phyloP scores from a whole-genome alignment of 208 protist species.

The Trypanosoma rangeli region DNA sequence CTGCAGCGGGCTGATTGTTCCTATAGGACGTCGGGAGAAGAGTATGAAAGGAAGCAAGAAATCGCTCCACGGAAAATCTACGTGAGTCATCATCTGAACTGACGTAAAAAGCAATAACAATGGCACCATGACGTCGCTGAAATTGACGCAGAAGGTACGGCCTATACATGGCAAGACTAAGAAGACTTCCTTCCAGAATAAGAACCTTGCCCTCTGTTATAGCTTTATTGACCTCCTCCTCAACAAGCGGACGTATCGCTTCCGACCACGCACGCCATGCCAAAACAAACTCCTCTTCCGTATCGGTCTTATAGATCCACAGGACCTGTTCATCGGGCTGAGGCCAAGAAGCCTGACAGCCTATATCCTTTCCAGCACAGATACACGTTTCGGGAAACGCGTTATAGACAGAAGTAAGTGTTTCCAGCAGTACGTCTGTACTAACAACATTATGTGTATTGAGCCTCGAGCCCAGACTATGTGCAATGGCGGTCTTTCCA shows the following conservation, averaged over 20 bases:
- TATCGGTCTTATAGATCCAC: slow-evolving; percentile 16
- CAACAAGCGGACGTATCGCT: slow-evolving; percentile 20
- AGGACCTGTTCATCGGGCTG: slow-evolving; percentile 1
- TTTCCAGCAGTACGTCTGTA: slow-evolving; percentile 47
- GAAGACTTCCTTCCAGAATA: slow-evolving; percentile 48
- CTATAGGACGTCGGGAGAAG: background rate
- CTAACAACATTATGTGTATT: slow-evolving; percentile 60
- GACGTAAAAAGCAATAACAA: slow-evolving; percentile 27
- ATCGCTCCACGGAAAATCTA: slow-evolving; percentile 12
- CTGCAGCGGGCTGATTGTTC: background rate
- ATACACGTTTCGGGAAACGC: background rate
- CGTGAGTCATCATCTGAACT: slow-evolving; percentile 14
- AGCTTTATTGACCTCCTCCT: slow-evolving; percentile 44
- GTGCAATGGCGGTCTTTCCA: slow-evolving; percentile 54
- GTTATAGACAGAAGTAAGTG: slow-evolving; percentile 28
- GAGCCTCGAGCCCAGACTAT: slow-evolving; percentile 36
- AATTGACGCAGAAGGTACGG: slow-evolving; percentile 26
- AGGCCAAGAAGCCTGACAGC: background rate
- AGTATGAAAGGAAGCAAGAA: background rate
- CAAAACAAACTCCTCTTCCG: slow-evolving; percentile 15
- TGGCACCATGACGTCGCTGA: slow-evolving; percentile 21
- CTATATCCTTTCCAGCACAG: background rate
- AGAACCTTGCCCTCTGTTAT: slow-evolving; percentile 46
- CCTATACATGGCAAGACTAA: slow-evolving; percentile 36
- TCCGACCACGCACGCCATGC: slow-evolving; percentile 10